phyloP scores from a whole-genome alignment of 2,329 filamentous ascomycete species.

The Aureobasidium sp. region DNA sequence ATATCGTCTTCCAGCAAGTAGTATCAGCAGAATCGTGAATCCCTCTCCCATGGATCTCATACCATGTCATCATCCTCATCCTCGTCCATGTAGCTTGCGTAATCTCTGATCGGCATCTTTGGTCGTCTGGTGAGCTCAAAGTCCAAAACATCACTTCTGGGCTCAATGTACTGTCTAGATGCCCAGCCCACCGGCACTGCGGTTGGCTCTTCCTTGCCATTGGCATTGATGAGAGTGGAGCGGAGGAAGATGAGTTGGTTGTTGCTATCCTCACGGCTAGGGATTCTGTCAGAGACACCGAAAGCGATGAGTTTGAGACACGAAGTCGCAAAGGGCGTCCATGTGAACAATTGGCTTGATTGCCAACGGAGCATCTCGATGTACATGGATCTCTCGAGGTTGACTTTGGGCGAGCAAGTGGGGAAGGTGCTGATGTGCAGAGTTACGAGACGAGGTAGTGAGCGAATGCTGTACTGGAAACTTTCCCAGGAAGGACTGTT shows the following conservation, averaged over 20 bases:
- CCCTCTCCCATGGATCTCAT: background rate
- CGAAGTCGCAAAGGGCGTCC: background rate
- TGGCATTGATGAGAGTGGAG: conserved; percentile 32
- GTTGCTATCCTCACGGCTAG: conserved; percentile 37
- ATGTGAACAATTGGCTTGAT: background rate
- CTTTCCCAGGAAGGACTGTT: conserved; percentile 1
- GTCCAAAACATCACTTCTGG: conserved; percentile 37
- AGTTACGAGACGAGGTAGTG: conserved; percentile 33
- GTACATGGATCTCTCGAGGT: conserved; percentile 16
- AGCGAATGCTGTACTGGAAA: conserved; percentile 13
- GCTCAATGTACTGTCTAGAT: conserved; percentile 36
- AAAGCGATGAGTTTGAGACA: conserved; percentile 38
- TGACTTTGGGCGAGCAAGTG: conserved; percentile 27
- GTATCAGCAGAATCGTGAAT: background rate
- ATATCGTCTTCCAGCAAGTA: background rate
- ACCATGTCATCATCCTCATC: conserved; percentile 7
- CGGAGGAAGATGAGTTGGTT: conserved; percentile 40
- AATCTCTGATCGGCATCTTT: conserved; percentile 30
- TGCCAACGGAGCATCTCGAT: background rate
- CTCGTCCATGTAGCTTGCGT: conserved; percentile 3
- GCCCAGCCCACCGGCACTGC: conserved; percentile 39
- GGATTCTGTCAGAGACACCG: conserved; percentile 37
- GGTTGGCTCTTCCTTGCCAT: conserved; percentile 31
- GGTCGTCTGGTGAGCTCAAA: conserved; percentile 31
- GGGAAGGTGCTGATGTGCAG: conserved; percentile 43